A percentile compares a stretch with the other conserved stretches of the same genome.
Conservation (phyloP, 306 rosid species). For the Abrus pulchellus region DNA sequence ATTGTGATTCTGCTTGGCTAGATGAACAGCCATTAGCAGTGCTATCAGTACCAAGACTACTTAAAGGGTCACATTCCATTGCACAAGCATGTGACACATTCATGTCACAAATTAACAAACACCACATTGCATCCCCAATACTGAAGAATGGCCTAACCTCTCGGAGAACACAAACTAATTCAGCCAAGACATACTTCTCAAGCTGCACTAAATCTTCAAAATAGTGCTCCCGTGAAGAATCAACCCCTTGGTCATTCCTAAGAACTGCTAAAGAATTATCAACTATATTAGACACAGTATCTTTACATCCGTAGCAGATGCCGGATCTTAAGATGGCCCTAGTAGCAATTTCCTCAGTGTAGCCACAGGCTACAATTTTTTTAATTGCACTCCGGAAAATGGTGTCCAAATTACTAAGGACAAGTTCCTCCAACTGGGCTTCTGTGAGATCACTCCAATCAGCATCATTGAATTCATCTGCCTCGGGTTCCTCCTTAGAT, state of each 20-base stretch:
- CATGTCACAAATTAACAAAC: constrained; percentile 81
- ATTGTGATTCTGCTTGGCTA: constrained; percentile 50
- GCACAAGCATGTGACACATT: constrained; percentile 91
- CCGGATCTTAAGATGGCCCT: constrained; percentile 82
- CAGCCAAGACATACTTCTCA: constrained; percentile 79
- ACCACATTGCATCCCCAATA: constrained; percentile 95
- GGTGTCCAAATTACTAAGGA: constrained; percentile 71
- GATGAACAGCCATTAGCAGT: constrained; percentile 53
- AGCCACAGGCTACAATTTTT: constrained; percentile 71
- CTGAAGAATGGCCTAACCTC: constrained; percentile 88
- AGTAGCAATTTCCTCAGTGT: constrained; percentile 73
- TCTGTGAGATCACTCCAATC: constrained; percentile 87
- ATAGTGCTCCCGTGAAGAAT: constrained; percentile 69
- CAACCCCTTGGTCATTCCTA: constrained; percentile 70
- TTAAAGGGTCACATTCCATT: constrained; percentile 68
- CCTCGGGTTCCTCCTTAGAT: constrained; percentile 65
- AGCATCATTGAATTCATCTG: constrained; percentile 68
- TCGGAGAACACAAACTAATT: constrained; percentile 81
- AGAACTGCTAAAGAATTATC: constrained; percentile 74
- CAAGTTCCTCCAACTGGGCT: constrained; percentile 83
- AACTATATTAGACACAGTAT: constrained; percentile 79
- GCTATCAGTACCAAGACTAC: constrained; percentile 54
- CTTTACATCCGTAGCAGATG: constrained; percentile 83
- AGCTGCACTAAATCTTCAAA: constrained; percentile 84
- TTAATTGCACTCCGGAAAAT: constrained; percentile 79